A percentile compares a stretch with the other conserved stretches of the same genome.
Conservation (phyloP, 2,329 filamentous ascomycete genomes). For the Pleomassaria siparia region DNA sequence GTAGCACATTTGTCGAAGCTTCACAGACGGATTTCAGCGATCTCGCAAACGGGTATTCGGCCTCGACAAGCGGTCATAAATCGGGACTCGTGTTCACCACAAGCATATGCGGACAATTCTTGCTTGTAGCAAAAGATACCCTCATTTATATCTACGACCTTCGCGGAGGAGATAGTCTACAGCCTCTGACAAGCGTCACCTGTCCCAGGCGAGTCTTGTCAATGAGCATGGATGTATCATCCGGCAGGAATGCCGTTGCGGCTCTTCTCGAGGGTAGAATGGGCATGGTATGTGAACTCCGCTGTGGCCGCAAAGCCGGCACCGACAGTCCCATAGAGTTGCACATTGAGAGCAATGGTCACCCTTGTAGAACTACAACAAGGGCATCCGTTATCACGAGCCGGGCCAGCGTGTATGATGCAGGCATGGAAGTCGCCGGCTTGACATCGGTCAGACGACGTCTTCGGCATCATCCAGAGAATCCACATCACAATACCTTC, state of each 20-base stretch:
- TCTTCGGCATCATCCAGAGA: constrained; percentile 1
- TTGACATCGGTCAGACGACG: constrained; percentile 3
- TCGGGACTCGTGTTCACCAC: constrained; percentile 50
- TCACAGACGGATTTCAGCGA: constrained; percentile 40
- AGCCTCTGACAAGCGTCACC: constrained; percentile 55
- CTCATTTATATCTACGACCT: constrained; percentile 61
- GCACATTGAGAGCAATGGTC: constrained; percentile 12
- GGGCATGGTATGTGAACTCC: constrained; percentile 60
- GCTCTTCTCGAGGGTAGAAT: constrained; percentile 61
- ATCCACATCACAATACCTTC: neutral
- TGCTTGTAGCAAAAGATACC: constrained; percentile 57
- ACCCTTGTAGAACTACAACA: constrained; percentile 10
- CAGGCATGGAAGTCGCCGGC: constrained; percentile 8
- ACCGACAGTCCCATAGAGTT: constrained; percentile 12
- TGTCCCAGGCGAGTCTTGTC: constrained; percentile 61
- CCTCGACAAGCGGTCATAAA: constrained; percentile 11
- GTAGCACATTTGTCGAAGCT: constrained; percentile 14
- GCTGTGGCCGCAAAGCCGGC: constrained; percentile 7
- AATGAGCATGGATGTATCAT: constrained; percentile 65
- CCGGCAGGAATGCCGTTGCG: constrained; percentile 57
- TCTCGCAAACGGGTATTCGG: constrained; percentile 25
- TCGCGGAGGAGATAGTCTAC: constrained; percentile 36
- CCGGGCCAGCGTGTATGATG: constrained; percentile 10
- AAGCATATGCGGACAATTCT: constrained; percentile 61
- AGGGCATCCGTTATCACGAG: constrained; percentile 15